Percentiles rank a stretch among this genome's conserved stretches.
These are phyloP conservation scores for Podospora anserina DNA, from an alignment of 495 filamentous ascomycete genomes.

Conservation along the genomic window DNA sequence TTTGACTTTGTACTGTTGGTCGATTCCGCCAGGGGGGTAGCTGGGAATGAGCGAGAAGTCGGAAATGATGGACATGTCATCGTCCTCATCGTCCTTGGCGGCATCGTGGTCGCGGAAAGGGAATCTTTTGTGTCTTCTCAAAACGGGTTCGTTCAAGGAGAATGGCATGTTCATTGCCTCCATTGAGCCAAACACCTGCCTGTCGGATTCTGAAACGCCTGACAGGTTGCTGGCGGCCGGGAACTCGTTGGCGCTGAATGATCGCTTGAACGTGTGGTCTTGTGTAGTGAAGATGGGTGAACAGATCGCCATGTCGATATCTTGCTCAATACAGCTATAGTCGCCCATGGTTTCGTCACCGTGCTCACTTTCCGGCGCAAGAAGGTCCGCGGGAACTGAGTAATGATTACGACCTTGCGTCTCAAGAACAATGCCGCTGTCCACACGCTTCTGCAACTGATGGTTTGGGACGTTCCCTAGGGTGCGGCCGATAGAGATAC, in stretches of 20 bases:
- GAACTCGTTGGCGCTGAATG: neutral
- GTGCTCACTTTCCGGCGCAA: slow-evolving; percentile 4
- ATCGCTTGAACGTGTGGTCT: neutral
- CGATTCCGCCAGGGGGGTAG: slow-evolving; percentile 22
- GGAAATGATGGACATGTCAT: slow-evolving; percentile 26
- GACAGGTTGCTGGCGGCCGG: neutral
- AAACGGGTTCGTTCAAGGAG: neutral
- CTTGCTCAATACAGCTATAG: neutral
- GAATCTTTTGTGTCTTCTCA: neutral
- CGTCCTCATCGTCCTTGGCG: neutral
- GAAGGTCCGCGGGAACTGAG: slow-evolving; percentile 8
- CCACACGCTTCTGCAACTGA: neutral
- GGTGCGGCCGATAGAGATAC: slow-evolving; percentile 22
- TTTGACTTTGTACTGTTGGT: slow-evolving; percentile 13
- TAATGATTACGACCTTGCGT: neutral
- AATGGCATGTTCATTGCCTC: neutral
- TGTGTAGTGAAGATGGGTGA: neutral
- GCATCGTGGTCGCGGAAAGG: slow-evolving; percentile 4
- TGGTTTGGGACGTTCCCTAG: neutral
- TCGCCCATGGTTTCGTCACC: neutral
- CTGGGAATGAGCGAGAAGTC: slow-evolving; percentile 26
- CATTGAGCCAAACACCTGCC: neutral
- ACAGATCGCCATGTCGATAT: neutral
- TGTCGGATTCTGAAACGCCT: neutral
- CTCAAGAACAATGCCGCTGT: neutral